Evolutionary conservation across 140 eudicot species (phyloP).

Genomic region (Bidens hawaiensis): DNA sequence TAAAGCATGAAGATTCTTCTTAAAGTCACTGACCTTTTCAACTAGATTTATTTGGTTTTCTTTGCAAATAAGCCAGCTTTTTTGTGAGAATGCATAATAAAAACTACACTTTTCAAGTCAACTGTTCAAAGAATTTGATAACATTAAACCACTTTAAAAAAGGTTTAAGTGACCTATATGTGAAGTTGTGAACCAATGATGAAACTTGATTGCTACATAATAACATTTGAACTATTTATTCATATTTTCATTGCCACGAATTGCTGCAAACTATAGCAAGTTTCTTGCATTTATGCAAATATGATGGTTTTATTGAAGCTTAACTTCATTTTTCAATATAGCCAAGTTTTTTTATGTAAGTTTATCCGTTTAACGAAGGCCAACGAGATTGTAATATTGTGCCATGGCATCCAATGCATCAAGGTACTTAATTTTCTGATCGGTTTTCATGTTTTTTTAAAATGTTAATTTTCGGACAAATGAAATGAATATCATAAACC

Average conservation of each 20-base stretch:
- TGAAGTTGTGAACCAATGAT: background rate
- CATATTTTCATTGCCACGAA: background rate
- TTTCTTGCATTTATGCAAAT: background rate
- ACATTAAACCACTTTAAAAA: background rate
- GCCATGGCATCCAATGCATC: constrained; percentile 3
- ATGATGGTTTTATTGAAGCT: too few species aligned
- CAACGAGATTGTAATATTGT: constrained; percentile 11
- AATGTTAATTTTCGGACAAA: background rate
- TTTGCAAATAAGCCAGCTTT: too few species aligned
- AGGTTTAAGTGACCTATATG: background rate
- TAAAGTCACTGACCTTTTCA: too few species aligned
- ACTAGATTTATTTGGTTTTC: too few species aligned
- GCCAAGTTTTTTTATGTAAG: background rate
- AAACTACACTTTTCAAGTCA: too few species aligned
- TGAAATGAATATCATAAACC: background rate
- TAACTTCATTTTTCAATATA: background rate
- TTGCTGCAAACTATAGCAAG: background rate
- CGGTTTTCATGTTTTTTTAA: background rate
- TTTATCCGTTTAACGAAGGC: background rate
- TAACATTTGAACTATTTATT: background rate
- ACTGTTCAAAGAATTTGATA: background rate
- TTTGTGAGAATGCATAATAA: too few species aligned
- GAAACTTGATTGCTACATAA: background rate
- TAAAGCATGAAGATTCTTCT: too few species aligned
- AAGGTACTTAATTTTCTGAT: background rate